Conservation (phyloP, 495 filamentous ascomycete genomes). For the Acidiella bohemica region DNA sequence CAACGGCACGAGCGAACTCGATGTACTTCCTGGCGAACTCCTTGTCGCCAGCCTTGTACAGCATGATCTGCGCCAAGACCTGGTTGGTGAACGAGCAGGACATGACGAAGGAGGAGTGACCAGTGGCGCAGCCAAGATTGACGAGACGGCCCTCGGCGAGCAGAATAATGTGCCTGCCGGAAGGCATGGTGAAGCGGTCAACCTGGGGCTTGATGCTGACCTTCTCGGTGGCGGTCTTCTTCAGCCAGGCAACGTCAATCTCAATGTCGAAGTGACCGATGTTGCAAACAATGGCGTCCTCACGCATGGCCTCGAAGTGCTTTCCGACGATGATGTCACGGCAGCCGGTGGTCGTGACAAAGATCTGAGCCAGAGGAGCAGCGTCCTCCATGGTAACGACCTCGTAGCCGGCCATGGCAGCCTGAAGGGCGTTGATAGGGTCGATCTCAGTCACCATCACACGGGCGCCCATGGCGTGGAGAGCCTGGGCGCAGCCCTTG, state of each 20-base stretch:
- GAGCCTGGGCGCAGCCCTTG: constrained; percentile 94
- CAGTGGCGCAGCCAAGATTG: constrained; percentile 97
- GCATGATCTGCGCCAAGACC: constrained; percentile 96
- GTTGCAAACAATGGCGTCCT: constrained; percentile 99
- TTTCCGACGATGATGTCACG: constrained; percentile 83
- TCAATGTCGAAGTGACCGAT: constrained; percentile 99
- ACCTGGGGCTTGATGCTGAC: constrained; percentile 99
- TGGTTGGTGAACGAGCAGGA: constrained; percentile 99
- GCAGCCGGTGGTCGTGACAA: constrained; percentile 98
- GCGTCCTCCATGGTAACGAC: constrained; percentile 97
- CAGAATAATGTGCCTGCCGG: constrained; percentile 92
- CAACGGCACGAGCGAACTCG: constrained; percentile 84
- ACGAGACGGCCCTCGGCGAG: constrained; percentile 96
- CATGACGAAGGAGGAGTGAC: constrained; percentile 99
- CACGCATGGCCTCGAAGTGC: constrained; percentile 95
- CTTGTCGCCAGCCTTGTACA: constrained; percentile 83
- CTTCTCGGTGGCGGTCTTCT: constrained; percentile 80
- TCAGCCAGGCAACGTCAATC: constrained; percentile 99
- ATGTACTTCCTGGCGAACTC: constrained; percentile 84
- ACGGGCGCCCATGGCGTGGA: constrained; percentile 92
- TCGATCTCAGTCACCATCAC: constrained; percentile 95
- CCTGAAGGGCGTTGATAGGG: constrained; percentile 99
- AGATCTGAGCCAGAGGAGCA: constrained; percentile 79
- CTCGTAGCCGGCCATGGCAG: constrained; percentile 91
- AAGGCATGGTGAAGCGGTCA: constrained; percentile 90